These are phyloP conservation scores for Acrocalymma vagum DNA, from an alignment of 2,329 filamentous ascomycete genomes.

Conservation along the genomic window DNA sequence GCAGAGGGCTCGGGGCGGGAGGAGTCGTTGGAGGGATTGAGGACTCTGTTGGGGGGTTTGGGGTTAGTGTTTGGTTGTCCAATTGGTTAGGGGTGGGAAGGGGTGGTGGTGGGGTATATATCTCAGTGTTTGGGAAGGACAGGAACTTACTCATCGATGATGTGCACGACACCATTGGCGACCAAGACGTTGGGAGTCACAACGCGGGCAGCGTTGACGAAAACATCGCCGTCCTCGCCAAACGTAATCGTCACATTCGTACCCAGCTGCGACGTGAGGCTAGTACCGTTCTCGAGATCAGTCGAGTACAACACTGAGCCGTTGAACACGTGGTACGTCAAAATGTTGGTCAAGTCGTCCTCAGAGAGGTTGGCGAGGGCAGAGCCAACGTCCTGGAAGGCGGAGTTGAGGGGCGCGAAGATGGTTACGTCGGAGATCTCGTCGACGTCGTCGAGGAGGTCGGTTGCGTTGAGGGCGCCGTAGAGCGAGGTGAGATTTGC, in stretches of 20 bases:
- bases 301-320: slow-evolving; percentile 64
- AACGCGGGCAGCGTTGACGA: slow-evolving; percentile 56
- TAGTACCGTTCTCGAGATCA: slow-evolving; percentile 51
- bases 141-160: slow-evolving; percentile 56
- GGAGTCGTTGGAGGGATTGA: slow-evolving; percentile 62
- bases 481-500: slow-evolving; percentile 50
- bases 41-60: slow-evolving; percentile 46
- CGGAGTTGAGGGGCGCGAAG: slow-evolving; percentile 69
- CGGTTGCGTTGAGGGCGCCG: slow-evolving; percentile 50
- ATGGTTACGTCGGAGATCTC: slow-evolving; percentile 63
- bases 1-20: slow-evolving; percentile 54
- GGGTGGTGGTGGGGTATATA: slow-evolving; percentile 1
- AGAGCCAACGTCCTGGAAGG: slow-evolving; percentile 66
- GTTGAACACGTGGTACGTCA: slow-evolving; percentile 71
- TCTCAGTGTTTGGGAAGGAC: not conserved
- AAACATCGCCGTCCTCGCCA: slow-evolving; percentile 40
- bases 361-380: slow-evolving; percentile 57
- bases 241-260: slow-evolving; percentile 51
- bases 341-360: slow-evolving; percentile 60
- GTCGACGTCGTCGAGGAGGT: slow-evolving; percentile 53
- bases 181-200: slow-evolving; percentile 53
- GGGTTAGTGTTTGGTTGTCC: not conserved
- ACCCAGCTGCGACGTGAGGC: slow-evolving; percentile 48
- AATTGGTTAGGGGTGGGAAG: not conserved
- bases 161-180: slow-evolving; percentile 58